phyloP scores from a whole-genome alignment of 176 grass and related monocot genomes.

The Cocos nucifera region DNA sequence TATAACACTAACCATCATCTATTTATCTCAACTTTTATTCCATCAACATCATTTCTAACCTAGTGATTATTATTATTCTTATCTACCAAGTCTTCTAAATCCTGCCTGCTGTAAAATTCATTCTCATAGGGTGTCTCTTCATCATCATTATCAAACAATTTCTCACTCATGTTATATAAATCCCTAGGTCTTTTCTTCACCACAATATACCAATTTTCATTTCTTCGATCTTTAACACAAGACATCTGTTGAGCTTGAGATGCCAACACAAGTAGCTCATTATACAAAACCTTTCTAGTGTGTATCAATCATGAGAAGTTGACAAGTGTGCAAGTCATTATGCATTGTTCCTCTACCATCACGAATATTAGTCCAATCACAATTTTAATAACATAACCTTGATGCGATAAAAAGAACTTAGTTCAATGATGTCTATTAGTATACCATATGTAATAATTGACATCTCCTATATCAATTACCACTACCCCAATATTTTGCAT shows the following conservation, averaged over 20 bases:
- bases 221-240: background rate
- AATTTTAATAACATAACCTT: slow-evolving; percentile 15
- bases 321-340: slow-evolving; percentile 15
- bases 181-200: too few species aligned
- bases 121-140: too few species aligned
- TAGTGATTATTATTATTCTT: too few species aligned
- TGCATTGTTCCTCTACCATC: background rate
- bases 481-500: slow-evolving; percentile 33
- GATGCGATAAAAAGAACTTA: slow-evolving; percentile 4
- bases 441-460: slow-evolving; percentile 1
- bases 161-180: too few species aligned
- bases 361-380: slow-evolving; percentile 12
- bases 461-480: background rate
- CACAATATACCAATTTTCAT: too few species aligned
- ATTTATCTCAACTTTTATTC: too few species aligned
- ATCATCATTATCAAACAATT: too few species aligned
- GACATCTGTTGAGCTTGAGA: slow-evolving; percentile 25
- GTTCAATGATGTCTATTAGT: slow-evolving; percentile 10
- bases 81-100: too few species aligned
- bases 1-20: too few species aligned
- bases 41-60: too few species aligned
- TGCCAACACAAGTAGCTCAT: slow-evolving; percentile 20
- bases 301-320: slow-evolving; percentile 13
- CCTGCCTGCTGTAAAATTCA: too few species aligned
- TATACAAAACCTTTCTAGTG: background rate